phyloP scores from a whole-genome alignment of 371 early-diverging fungal species.

The Rhizopus delemar region DNA sequence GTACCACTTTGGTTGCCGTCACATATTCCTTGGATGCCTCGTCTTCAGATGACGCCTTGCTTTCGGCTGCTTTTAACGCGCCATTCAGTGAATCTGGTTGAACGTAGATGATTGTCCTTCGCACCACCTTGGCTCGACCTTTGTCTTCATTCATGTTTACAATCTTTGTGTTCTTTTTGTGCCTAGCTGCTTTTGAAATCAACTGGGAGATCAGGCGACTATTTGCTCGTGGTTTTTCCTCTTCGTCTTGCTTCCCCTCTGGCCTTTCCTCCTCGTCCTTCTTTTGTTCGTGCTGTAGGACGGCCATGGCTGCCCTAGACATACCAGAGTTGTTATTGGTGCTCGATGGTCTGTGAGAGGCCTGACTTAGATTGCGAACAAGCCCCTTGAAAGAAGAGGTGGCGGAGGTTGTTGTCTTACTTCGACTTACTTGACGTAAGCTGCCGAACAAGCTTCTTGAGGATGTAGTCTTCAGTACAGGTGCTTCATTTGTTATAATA shows the following conservation, averaged over 20 bases:
- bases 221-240: conserved; percentile 2
- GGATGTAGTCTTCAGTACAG: too few species aligned
- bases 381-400: conserved; percentile 16
- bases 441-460: conserved; percentile 27
- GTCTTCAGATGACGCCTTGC: conserved; percentile 13
- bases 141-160: conserved; percentile 23
- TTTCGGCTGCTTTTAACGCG: conserved; percentile 15
- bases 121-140: conserved; percentile 33
- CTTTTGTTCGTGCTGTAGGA: conserved; percentile 23
- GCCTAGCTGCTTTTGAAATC: conserved; percentile 16
- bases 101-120: conserved; percentile 53
- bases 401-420: conserved; percentile 3
- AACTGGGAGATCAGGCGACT: conserved; percentile 21
- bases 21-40: conserved; percentile 25
- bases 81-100: conserved; percentile 40
- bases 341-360: conserved; percentile 3
- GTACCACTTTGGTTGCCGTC: conserved; percentile 26
- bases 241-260: not conserved
- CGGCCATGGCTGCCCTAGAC: conserved; percentile 35
- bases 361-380: conserved; percentile 20
- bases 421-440: conserved; percentile 27
- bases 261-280: not conserved
- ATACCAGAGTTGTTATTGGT: conserved; percentile 9
- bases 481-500: not conserved
- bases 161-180: conserved; percentile 15